Evolutionary conservation across 129 eudicot species (phyloP).

Genomic region (Mikania micrantha): DNA sequence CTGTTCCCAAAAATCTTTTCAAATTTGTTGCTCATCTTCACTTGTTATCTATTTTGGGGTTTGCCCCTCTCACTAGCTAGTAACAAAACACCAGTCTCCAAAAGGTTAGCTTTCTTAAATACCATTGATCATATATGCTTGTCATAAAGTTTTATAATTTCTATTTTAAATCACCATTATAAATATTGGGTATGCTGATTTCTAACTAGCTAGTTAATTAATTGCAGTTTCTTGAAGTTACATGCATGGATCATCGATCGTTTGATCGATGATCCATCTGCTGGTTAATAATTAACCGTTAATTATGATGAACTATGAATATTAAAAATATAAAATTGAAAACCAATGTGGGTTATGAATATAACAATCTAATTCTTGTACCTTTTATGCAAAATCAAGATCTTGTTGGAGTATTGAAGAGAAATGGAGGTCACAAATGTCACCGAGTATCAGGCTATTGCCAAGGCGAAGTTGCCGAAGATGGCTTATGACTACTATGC

Average conservation of each 20-base stretch:
- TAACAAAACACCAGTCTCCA: conserved; percentile 23
- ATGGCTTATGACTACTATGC: too few species aligned
- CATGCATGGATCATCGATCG: too few species aligned
- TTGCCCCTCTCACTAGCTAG: conserved; percentile 15
- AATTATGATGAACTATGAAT: background rate
- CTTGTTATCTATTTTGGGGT: conserved; percentile 21
- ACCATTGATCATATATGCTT: background rate
- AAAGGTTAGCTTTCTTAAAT: conserved; percentile 20
- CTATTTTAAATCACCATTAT: background rate
- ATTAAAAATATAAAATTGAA: background rate
- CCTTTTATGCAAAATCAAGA: conserved; percentile 16
- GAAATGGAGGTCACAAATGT: conserved; percentile 38
- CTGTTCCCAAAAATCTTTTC: conserved; percentile 4
- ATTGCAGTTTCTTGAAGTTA: conserved; percentile 7
- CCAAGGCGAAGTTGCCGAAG: too few species aligned
- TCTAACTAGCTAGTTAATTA: too few species aligned
- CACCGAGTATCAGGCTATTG: too few species aligned
- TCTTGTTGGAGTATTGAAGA: conserved; percentile 16
- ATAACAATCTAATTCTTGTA: conserved; percentile 10
- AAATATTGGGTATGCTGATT: background rate
- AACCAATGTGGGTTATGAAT: background rate
- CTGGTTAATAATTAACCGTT: background rate
- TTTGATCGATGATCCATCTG: too few species aligned
- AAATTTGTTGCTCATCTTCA: conserved; percentile 22
- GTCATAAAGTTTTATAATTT: conserved; percentile 4